These are phyloP conservation scores for Nannochloris sp. DNA, from an alignment of 139 green algal species.

Conservation along the genomic window DNA sequence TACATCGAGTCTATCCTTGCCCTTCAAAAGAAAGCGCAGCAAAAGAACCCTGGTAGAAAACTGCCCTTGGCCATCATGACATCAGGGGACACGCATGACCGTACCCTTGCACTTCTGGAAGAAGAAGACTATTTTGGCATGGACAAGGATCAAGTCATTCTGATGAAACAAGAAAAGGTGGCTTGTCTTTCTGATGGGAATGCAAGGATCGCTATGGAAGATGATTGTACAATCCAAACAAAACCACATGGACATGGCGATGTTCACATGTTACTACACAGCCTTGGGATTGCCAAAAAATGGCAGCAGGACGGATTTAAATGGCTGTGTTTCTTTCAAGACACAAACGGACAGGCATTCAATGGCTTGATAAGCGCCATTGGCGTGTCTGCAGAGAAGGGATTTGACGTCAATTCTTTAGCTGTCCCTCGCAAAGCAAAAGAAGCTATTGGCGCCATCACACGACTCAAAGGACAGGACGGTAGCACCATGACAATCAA, in stretches of 20 bases:
- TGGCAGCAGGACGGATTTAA: conserved; percentile 68
- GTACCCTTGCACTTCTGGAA: conserved; percentile 71
- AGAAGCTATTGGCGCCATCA: conserved; percentile 91
- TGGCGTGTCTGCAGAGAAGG: conserved; percentile 47
- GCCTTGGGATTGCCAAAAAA: conserved; percentile 50
- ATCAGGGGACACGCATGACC: conserved; percentile 87
- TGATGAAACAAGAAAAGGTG: conserved; percentile 99
- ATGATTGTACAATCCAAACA: conserved; percentile 72
- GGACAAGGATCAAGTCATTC: conserved; percentile 50
- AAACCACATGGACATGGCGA: conserved; percentile 98
- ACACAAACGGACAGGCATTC: conserved; percentile 97
- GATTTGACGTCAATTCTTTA: conserved; percentile 91
- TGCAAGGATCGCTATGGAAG: conserved; percentile 70
- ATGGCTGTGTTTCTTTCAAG: conserved; percentile 97
- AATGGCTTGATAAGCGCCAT: conserved; percentile 65
- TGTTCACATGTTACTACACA: conserved; percentile 90
- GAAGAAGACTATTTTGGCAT: conserved; percentile 84
- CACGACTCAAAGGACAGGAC: conserved; percentile 41
- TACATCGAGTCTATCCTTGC: conserved; percentile 89
- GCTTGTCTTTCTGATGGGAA: conserved; percentile 86
- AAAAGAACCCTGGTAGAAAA: conserved; percentile 7
- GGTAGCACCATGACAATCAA: conserved; percentile 75
- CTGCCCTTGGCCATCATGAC: conserved; percentile 98
- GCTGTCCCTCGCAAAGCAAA: conserved; percentile 84
- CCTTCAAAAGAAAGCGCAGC: conserved; percentile 20